Evolutionary conservation across 306 rosid species (phyloP), one percentile per base, ranked within the genome.

Genomic region (Spatholobus suberectus): DNA sequence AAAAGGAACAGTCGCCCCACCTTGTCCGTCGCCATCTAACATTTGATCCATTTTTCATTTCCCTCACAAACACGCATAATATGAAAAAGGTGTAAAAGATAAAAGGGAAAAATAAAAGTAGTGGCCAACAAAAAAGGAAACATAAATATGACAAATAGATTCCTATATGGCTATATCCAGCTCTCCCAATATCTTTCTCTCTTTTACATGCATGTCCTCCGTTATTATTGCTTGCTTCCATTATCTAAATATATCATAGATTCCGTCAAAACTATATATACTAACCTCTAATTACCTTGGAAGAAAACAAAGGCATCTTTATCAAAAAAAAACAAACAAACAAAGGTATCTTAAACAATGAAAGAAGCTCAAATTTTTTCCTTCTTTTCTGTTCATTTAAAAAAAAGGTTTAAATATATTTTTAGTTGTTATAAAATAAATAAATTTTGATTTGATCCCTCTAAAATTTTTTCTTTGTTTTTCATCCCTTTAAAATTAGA

Each of bases 91-190:
- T 21, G 23, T 61, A 62, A 18, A 51, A 27, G 26, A 77, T 15
- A 43, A 26, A 51, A 44, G 4, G 24, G 6, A 1, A 6, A 74
- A 81, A 71, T 17, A 59, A 80, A 72, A 81, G 32, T 70, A 78
- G 73, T 82, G 84, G 68, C 89, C 81, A 79, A 81, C 87, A 57
- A 65, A 83, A 76, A 84, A 71, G 81, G 68, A 24, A 77, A 88
- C 73, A 79, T 87, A 4, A 89, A 89, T 83, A 84, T 75, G 86
- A 81, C 87, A 82, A 73, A 82, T 85, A 72, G 86, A 91, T 86
- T 85, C 90, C 84, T 79, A 85, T n/a, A n/a, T n/a, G n/a, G n/a
- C n/a, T n/a, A n/a, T 49, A 44, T 71, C 46, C 55, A 46, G 89
- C 71, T 61, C 77, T 82, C 66, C 79, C 78, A 70, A n/a, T 37